Evolutionary conservation across 169 alveolate genomes (phyloP), one percentile per base, ranked within the genome.

Genomic region (Cryptosporidium andersoni): DNA sequence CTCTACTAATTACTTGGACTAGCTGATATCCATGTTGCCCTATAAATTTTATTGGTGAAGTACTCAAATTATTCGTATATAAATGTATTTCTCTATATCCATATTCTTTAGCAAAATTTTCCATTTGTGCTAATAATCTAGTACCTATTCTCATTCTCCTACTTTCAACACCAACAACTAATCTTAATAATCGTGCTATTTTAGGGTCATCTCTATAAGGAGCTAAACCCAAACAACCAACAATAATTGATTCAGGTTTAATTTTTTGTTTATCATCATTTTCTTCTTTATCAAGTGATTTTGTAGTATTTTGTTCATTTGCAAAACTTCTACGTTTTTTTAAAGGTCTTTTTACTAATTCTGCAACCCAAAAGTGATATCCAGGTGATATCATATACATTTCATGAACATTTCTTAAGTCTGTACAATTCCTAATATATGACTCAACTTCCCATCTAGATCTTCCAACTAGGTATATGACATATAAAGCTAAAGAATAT

Each of bases 291-390:
- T 49, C 25, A 12, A 81, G 81, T 2, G 80, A 80, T 52, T 43
- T 51, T 3, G 12, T 53, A 45, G 63, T 80, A 55, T 81, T 74
- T 14, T 36, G 39, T 14, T 49, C 67, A 48, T 58, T 48, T 45
- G 74, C 88, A 14, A 88, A 34, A 64, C 89, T 25, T 81, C 91
- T 81, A 80, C 92, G 66, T 65, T 88, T 66, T 80, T 90, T 66
- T 63, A 81, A 51, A 48, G 66, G 64, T 80, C 92, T 51, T 81
- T 89, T 65, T 55, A 89, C 91, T 58, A 92, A 88, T 64, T 94
- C 95, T 34, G 95, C 97, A 45, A 94, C 96, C 97, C 97, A 94
- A 88, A 94, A 94, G 89, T 94, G 92, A 14, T 92, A 93, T 51
- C 90, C 90, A 12, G 81, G 81, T 42, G 90, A 88, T 51, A 88